Evolutionary conservation across 257 asterid genomes (phyloP), one percentile per base, ranked within the genome.

Genomic region (Fraxinus pennsylvanica): DNA sequence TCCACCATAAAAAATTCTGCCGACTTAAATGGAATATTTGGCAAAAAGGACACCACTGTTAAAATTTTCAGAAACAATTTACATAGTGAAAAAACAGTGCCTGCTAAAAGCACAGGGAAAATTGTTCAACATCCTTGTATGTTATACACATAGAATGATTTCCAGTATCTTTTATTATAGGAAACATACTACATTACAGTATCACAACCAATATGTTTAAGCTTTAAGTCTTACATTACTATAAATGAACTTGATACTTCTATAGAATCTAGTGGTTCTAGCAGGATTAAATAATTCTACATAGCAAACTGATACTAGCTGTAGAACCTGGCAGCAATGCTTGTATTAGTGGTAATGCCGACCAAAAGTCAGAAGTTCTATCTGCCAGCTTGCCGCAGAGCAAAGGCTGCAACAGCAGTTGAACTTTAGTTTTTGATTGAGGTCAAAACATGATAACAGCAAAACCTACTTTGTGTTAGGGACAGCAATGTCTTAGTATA

Each of bases 251-350:
- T 43, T 73, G 68, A 61, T 43, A 73, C 15, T 25, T 54, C 59
- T 38, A 76, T 19, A 30, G 68, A 70, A 30, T 70, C 66, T 35
- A n/a, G 66, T 25, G 74, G 33, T 47, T 13, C 50, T 67, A 47
- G 35, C 65, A 78, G 41, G 74, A 43, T 22, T 76, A 29, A 71
- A 74, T 71, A 47, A 81, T 50, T 72, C 41, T 47, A 71, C 71
- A 81, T 47, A 71, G 81, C 19, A 78, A 45, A 82, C 33, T 78
- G 79, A 84, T 33, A 80, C 71, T 66, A 68, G 84, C 38, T 71
- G 67, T 72, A 57, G 81, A 74, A 96, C 99, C 99, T 89, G 98
- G 98, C 82, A 93, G 96, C 86, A 96, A 86, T 63, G 99, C 98
- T 84, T 93, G 98, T 76, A 93, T 83, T 66, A 96, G 85, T 43